Evolutionary conservation across 352 stramenopile genomes (phyloP).

Genomic region (Globisporangium splendens): DNA sequence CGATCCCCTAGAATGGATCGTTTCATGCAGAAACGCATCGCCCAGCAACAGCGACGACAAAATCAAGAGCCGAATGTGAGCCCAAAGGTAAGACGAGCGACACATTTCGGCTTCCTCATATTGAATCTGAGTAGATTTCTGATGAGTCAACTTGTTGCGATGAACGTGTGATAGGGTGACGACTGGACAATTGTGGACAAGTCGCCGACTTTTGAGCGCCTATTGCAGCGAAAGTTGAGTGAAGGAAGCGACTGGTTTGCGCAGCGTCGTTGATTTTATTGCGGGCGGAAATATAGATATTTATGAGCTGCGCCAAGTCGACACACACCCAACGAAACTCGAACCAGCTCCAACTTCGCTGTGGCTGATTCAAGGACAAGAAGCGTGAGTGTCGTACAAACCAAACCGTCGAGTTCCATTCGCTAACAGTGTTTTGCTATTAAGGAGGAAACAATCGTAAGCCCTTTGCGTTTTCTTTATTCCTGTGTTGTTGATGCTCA

Average conservation of each 20-base stretch:
- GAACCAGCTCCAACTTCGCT: background rate
- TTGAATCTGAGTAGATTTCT: background rate
- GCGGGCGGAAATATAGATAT: background rate
- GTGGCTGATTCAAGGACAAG: background rate
- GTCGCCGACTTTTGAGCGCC: constrained; percentile 67
- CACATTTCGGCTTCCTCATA: no score
- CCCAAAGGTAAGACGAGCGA: constrained; percentile 33
- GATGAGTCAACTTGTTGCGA: background rate
- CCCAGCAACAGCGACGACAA: constrained; percentile 24
- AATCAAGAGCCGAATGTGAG: constrained; percentile 33
- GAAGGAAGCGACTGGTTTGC: constrained; percentile 51
- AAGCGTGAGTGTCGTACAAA: background rate
- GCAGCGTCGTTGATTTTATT: constrained; percentile 3
- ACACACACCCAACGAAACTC: background rate
- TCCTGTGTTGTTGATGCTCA: background rate
- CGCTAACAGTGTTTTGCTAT: background rate
- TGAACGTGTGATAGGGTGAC: constrained; percentile 29
- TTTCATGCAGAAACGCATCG: constrained; percentile 16
- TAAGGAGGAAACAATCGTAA: background rate
- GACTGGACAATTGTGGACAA: constrained; percentile 80
- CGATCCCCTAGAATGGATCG: constrained; percentile 25
- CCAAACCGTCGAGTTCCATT: background rate
- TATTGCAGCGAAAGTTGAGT: constrained; percentile 35
- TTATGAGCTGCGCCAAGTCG: background rate
- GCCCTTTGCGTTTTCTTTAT: background rate